These are phyloP conservation scores for Raddia distichophylla DNA, from an alignment of 176 grass and related monocot genomes.

Conservation along the genomic window DNA sequence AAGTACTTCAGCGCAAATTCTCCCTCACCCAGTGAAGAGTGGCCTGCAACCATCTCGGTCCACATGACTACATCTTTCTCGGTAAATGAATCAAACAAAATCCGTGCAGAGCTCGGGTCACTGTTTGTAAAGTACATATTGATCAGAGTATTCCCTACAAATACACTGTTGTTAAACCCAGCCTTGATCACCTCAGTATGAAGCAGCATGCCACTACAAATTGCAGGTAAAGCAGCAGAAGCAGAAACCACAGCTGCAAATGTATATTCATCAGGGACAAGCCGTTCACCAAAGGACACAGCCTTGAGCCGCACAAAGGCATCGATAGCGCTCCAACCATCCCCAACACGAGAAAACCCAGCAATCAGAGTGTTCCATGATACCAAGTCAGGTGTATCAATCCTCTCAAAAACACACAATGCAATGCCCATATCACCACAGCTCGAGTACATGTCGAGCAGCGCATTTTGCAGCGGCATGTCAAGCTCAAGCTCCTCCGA, in stretches of 20 bases:
- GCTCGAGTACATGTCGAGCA: constrained; percentile 79
- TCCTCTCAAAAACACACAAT: constrained; percentile 60
- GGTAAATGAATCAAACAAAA: constrained; percentile 55
- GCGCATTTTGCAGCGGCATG: constrained; percentile 63
- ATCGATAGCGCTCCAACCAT: constrained; percentile 62
- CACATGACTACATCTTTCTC: constrained; percentile 90
- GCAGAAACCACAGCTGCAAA: constrained; percentile 73
- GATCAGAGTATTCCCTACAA: constrained; percentile 79
- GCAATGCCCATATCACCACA: constrained; percentile 60
- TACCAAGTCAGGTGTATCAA: constrained; percentile 58
- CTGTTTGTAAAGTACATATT: constrained; percentile 92
- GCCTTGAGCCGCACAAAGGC: constrained; percentile 57
- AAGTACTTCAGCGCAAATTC: constrained; percentile 82
- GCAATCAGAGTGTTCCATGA: constrained; percentile 92
- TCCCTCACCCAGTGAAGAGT: constrained; percentile 66
- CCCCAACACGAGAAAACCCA: constrained; percentile 57
- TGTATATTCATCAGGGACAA: constrained; percentile 73
- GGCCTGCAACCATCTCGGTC: constrained; percentile 93
- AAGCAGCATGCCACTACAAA: constrained; percentile 65
- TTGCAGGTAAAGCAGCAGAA: constrained; percentile 61
- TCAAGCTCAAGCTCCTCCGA: constrained; percentile 66
- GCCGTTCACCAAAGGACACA: constrained; percentile 4
- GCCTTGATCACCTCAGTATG: constrained; percentile 62
- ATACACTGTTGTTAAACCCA: constrained; percentile 63
- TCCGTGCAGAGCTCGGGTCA: constrained; percentile 49